Evolutionary conservation across 768 basidiomycete genomes (phyloP).

Genomic region (Mycena chlorophos): DNA sequence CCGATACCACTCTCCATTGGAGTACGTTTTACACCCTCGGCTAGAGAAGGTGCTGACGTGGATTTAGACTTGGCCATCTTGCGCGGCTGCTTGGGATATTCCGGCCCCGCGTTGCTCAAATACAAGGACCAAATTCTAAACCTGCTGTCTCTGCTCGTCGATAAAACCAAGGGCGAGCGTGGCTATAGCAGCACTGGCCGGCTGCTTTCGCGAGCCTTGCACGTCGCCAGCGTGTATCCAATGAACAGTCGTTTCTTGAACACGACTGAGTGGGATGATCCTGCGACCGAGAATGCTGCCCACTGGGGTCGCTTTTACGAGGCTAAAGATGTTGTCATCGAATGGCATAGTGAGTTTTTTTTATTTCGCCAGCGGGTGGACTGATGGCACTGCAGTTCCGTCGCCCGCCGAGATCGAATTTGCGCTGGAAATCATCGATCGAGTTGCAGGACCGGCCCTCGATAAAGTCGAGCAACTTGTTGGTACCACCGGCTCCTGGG

Average conservation of each 20-base stretch:
- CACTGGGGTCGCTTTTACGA: slow-evolving; percentile 84
- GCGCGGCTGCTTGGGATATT: slow-evolving; percentile 78
- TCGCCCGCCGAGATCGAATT: slow-evolving; percentile 73
- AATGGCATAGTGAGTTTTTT: slow-evolving; percentile 83
- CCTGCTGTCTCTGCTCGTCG: slow-evolving; percentile 64
- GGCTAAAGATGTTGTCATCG: slow-evolving; percentile 73
- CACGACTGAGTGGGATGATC: slow-evolving; percentile 71
- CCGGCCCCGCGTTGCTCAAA: slow-evolving; percentile 63
- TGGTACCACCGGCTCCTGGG: slow-evolving; percentile 56
- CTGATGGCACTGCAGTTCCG: slow-evolving; percentile 45
- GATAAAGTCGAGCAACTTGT: slow-evolving; percentile 67
- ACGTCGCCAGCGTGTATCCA: slow-evolving; percentile 74
- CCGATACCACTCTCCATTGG: slow-evolving; percentile 91
- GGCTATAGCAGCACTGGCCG: slow-evolving; percentile 82
- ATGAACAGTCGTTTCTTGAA: slow-evolving; percentile 81
- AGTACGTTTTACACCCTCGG: slow-evolving; percentile 53
- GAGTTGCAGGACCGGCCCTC: slow-evolving; percentile 65
- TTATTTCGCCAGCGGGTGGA: not conserved
- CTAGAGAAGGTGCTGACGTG: not conserved
- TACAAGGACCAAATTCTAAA: slow-evolving; percentile 65
- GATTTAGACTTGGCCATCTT: slow-evolving; percentile 73
- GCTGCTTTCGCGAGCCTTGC: slow-evolving; percentile 71
- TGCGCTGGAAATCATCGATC: slow-evolving; percentile 73
- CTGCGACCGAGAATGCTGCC: slow-evolving; percentile 58
- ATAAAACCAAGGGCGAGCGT: slow-evolving; percentile 84